These are phyloP conservation scores for Tarenaya hassleriana DNA, from an alignment of 345 rosid species.

Conservation along the genomic window DNA sequence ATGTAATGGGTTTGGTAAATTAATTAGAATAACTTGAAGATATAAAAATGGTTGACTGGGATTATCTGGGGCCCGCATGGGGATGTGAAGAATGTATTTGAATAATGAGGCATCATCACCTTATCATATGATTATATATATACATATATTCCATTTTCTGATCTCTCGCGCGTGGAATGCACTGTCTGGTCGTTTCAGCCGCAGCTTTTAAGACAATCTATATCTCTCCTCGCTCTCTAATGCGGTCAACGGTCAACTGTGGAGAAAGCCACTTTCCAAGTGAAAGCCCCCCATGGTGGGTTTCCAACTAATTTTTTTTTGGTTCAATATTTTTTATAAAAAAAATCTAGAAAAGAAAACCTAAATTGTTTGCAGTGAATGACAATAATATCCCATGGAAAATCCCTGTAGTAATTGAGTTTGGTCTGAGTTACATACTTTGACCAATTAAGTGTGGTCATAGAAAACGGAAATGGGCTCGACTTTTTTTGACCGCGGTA, in stretches of 20 bases:
- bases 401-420: too few relatives aligned
- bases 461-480: neutral
- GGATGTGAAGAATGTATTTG: neutral
- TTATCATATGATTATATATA: conserved; percentile 21
- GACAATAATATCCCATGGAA: too few relatives aligned
- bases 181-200: conserved; percentile 15
- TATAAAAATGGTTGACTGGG: too few relatives aligned
- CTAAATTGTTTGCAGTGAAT: too few relatives aligned
- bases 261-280: conserved; percentile 32
- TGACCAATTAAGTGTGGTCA: too few relatives aligned
- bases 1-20: too few relatives aligned
- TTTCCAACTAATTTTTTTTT: conserved; percentile 22
- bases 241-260: conserved; percentile 31
- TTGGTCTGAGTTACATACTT: too few relatives aligned
- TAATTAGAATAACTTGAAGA: too few relatives aligned
- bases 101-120: conserved; percentile 1
- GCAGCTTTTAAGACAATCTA: conserved; percentile 16
- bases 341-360: too few relatives aligned
- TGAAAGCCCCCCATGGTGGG: conserved; percentile 23
- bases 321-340: neutral
- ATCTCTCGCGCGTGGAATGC: conserved; percentile 23
- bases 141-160: conserved; percentile 14
- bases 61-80: too few relatives aligned
- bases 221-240: neutral
- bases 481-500: neutral